Conservation (phyloP, 2,329 filamentous ascomycete species). For the Colletotrichum tropicicola region DNA sequence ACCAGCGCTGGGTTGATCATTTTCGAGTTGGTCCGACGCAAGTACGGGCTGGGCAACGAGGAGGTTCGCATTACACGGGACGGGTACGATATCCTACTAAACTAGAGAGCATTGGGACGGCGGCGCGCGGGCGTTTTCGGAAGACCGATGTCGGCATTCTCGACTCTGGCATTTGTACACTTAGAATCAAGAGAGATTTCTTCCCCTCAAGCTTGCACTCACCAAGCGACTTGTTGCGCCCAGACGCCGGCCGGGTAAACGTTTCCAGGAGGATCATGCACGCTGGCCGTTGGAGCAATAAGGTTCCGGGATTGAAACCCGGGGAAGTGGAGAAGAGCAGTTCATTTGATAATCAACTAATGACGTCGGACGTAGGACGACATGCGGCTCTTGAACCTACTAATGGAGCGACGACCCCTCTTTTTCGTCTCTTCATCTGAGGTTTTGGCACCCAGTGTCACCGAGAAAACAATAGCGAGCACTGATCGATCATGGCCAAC, state of each 20-base stretch:
- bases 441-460: neutral
- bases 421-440: neutral
- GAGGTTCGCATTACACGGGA: conserved; percentile 73
- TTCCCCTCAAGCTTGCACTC: neutral
- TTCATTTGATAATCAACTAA: neutral
- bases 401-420: neutral
- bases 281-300: neutral
- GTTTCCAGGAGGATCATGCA: neutral
- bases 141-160: conserved; percentile 1
- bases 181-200: neutral
- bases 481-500: neutral
- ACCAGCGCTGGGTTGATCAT: conserved; percentile 82
- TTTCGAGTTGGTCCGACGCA: conserved; percentile 78
- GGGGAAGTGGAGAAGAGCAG: conserved; percentile 12
- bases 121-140: conserved; percentile 5
- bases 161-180: conserved; percentile 12
- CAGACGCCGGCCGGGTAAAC: neutral
- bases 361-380: conserved; percentile 10
- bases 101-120: conserved; percentile 37
- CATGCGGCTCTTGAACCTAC: neutral
- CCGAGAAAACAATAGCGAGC: rapidly evolving
- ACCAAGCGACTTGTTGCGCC: neutral
- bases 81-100: conserved; percentile 75
- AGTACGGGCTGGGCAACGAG: conserved; percentile 72
- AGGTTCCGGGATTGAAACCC: neutral